Evolutionary conservation across 192 early-diverging fungal genomes (phyloP).

Genomic region (Entomortierella beljakovae): DNA sequence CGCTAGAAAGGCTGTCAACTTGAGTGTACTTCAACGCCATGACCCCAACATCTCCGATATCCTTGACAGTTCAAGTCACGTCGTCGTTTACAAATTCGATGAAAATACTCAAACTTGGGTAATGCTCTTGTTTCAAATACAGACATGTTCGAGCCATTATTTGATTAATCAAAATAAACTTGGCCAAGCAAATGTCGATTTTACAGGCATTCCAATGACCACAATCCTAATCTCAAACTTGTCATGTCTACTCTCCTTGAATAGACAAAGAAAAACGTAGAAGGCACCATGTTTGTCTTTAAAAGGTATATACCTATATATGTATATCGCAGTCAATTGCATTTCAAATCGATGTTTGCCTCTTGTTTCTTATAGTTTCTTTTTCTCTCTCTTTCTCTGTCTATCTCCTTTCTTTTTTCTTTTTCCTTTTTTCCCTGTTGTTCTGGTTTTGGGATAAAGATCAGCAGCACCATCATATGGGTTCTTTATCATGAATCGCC

Average conservation of each 20-base stretch:
- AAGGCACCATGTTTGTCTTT: conserved; percentile 93
- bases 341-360: no score
- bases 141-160: no score
- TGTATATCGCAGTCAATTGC: background rate
- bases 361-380: no score
- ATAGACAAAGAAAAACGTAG: conserved; percentile 89
- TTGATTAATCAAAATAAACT: no score
- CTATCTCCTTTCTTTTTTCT: background rate
- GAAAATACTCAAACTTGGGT: conserved; percentile 80
- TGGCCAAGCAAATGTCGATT: no score
- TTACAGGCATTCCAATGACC: no score
- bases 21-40: conserved; percentile 85
- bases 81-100: conserved; percentile 92
- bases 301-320: conserved; percentile 62
- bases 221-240: no score
- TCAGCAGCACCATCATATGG: conserved; percentile 72
- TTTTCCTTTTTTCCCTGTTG: background rate
- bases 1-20: conserved; percentile 78
- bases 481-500: conserved; percentile 90
- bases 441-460: conserved; percentile 24
- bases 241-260: background rate
- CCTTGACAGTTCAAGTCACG: conserved; percentile 86
- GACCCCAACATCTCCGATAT: conserved; percentile 83
- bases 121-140: no score
- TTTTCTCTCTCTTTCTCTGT: background rate